A percentile compares a stretch with the other conserved stretches of the same genome.
Evolutionary conservation across 208 protist species (phyloP).

Genomic region (Phytomonas serpens): DNA sequence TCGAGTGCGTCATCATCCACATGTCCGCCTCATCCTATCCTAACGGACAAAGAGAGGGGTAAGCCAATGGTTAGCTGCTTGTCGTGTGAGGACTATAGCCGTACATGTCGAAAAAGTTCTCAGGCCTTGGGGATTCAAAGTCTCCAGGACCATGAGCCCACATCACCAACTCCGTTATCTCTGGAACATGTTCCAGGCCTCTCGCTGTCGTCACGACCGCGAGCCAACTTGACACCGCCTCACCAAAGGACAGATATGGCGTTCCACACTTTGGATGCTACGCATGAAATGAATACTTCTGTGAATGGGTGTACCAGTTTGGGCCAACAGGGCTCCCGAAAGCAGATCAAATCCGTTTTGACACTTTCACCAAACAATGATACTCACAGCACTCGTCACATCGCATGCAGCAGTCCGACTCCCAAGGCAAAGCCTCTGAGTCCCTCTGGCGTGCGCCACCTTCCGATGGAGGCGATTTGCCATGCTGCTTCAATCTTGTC

Average conservation of each 20-base stretch:
- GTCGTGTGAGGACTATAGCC: neutral
- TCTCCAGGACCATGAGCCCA: neutral
- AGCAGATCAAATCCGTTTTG: neutral
- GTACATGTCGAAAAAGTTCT: neutral
- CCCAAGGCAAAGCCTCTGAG: conserved; percentile 79
- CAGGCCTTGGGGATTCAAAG: neutral
- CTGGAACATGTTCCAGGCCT: neutral
- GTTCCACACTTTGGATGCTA: neutral
- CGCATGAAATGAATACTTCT: neutral
- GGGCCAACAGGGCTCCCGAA: neutral
- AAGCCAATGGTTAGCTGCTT: neutral
- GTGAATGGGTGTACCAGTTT: neutral
- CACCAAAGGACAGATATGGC: neutral
- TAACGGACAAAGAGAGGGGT: neutral
- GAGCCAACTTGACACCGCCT: neutral
- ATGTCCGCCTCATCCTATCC: neutral
- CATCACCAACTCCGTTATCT: neutral
- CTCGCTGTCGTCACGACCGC: neutral
- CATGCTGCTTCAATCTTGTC: conserved; percentile 42
- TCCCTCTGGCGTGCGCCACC: conserved; percentile 24
- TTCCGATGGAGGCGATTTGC: conserved; percentile 64
- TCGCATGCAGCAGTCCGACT: conserved; percentile 11
- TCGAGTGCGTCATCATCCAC: neutral
- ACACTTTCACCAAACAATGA: neutral
- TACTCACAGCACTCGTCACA: neutral